Evolutionary conservation across 805 yeast species (phyloP), one percentile per base, ranked within the genome.

Genomic region (Kodamaea lidongshanica): DNA sequence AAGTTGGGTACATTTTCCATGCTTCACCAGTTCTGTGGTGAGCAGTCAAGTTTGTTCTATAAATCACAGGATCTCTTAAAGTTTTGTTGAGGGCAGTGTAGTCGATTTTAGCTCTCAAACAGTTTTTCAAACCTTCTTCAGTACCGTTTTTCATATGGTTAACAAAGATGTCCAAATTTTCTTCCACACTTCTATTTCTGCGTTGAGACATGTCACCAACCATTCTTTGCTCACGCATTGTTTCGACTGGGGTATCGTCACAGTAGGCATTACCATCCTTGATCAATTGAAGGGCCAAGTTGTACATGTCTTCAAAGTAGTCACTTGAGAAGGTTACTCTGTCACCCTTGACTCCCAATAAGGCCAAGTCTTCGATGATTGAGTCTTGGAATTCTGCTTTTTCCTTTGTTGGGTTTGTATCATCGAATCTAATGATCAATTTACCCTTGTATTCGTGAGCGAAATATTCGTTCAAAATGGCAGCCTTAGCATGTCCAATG

Each of bases 401-500:
- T 70, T 92, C 99, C 67, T 92, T 92, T 33, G 92, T 75, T 23
- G 99, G 99, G 59, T 92, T 92, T 36, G 99, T 92, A 57, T 92
- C 99, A 59, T 92, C 99, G 58, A 92, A 92, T 65, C 99, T 79
- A 52, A 92, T 80, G 52, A 92, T 87, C 57, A 92, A 75, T 64
- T 92, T 92, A 57, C 99, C 99, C 52, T 92, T 82, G 72, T 89
- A 92, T 53, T 76, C 81, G 48, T 85, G 79, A 28, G 99, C 98
- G 66, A 92, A 89, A 67, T 88, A 89, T 63, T 92, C 92, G 67
- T 92, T 92, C 56, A 92, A 73, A 36, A 92, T 71, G 33, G 99
- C 99, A 39, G 98, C 98, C 64, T 92, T 92, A 38, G 95, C 98
- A 56, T 92, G 99, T 46, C 99, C 99, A 63, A 92, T 92, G 64